Conservation (phyloP, 2,329 filamentous ascomycete species). For the Nemania sp. region DNA sequence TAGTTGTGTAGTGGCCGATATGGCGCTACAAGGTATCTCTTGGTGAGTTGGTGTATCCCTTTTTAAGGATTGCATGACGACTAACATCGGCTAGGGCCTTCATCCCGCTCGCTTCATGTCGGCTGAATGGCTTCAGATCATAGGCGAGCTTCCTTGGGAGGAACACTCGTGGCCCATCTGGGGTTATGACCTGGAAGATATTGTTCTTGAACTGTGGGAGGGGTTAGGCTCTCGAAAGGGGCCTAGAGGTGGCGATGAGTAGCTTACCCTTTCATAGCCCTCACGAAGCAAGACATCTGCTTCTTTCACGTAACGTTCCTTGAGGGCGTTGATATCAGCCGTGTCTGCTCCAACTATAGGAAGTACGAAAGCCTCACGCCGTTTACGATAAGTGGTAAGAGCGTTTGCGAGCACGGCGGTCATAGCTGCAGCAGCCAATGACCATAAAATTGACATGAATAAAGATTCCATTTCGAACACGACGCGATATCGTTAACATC, state of each 20-base stretch:
- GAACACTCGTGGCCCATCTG: slow-evolving; percentile 48
- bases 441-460: slow-evolving; percentile 35
- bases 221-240: slow-evolving; percentile 3
- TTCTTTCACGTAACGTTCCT: slow-evolving; percentile 46
- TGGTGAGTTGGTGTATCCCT: not conserved
- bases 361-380: slow-evolving; percentile 37
- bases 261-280: slow-evolving; percentile 44
- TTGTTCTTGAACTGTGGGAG: slow-evolving; percentile 44
- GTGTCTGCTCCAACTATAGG: slow-evolving; percentile 42
- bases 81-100: slow-evolving; percentile 48
- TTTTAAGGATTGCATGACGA: not conserved
- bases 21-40: slow-evolving; percentile 41
- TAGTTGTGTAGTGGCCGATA: slow-evolving; percentile 48
- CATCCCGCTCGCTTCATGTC: slow-evolving; percentile 49
- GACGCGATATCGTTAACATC: not conserved
- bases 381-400: slow-evolving; percentile 34
- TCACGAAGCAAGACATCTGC: slow-evolving; percentile 47
- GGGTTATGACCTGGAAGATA: slow-evolving; percentile 48
- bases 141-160: slow-evolving; percentile 46
- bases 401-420: slow-evolving; percentile 34
- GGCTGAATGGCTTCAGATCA: slow-evolving; percentile 45
- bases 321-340: slow-evolving; percentile 40
- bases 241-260: not conserved
- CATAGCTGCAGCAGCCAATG: slow-evolving; percentile 33
- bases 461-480: slow-evolving; percentile 36